Base-by-base conservation (phyloP, 176 grass and related monocot species). In the Bothriochloa decipiens region DNA sequence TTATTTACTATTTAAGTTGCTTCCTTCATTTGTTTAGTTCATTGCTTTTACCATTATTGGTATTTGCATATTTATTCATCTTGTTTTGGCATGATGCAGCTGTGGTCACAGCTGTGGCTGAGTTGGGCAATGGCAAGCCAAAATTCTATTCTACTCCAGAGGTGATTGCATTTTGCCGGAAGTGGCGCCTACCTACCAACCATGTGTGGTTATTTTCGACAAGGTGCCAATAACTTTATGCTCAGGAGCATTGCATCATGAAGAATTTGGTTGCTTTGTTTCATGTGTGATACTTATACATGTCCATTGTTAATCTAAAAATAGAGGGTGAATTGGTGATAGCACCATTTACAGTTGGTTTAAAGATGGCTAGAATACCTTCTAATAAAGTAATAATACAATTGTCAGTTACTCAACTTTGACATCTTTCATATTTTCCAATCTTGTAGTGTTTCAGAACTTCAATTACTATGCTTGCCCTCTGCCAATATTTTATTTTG, bases 121-220 rank as follows among this genome's bases (percentile, higher is more conserved):
- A 94, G 39, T 81, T 98, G 83, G 89, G 93, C 12, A 70, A 85
- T 84, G 93, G 91, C 35, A 98, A 95, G 86, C 96, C 96, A 84
- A 95, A 92, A 71, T 98, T 98, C 63, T 95, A 94, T 81, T 95
- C 93, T 69, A 95, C 96, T 60, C 93, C 96, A 33, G 96, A 95
- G 81, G 74, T 98, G 65, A 94, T 98, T 63, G 88, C 88, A 23
- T 95, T 98, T 86, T 98, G 93, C 88, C 85, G 83, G 83, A 92
- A 94, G 90, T 95, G 96, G 96, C 91, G 91, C n/a, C n/a, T n/a
- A 28, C 93, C 96, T 33, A 95, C 96, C 35, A 98, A 98, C 65
- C 89, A 98, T 79, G 71, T 98, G 39, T 98, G 96, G 96, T 70
- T 98, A 72, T 98, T 98, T 77, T 98, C 96, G 28, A 98, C 93